Base-by-base conservation (phyloP, 1,284 basidiomycete genomes). In the Ustilago curta region DNA sequence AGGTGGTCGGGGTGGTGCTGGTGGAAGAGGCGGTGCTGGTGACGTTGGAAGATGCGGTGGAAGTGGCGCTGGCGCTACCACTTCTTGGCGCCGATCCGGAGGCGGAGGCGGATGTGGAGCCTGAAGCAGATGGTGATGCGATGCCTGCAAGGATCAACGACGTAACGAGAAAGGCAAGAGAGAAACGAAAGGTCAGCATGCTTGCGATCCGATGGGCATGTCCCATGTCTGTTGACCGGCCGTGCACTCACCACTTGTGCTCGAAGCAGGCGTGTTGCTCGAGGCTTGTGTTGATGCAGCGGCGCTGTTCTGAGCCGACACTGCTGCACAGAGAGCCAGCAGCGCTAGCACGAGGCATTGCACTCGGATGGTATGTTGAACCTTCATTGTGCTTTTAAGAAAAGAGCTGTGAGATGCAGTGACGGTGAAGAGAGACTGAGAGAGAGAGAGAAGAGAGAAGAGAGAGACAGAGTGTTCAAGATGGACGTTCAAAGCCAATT, bases 1-100 rank as follows among this genome's bases (percentile, higher is more conserved):
- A 77, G 3, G 70, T 77, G 43, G 70, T 58, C 8, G 70, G 70
- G 1, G 74, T 77, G 18, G 62, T 66, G 58, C 62, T 70, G 35
- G 70, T 63, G 19, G 63, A 45, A 4, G 69, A 59, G n/a, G 53
- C 37, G 21, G 56, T 64, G 21, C 47, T 53, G 49, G 59, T 57
- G 29, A 44, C 51, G 61, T 54, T 63, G 52, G 40, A 40, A 1
- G 62, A 53, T 12, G 16, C 59, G n/a, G 54, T 55, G 19, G 35
- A 25, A 29, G 54, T 62, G 42, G 19, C 23, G 47, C 43, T 60
- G 39, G 19, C 32, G 39, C 53, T 59, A 29, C 49, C 31, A 32
- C 39, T 49, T 21, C 42, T 48, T 27, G 64, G 60, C n/a, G 53
- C 68, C 0, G 64, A 47, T n/a, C 59, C 49, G 9, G 48, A 25